phyloP scores from a whole-genome alignment of 306 rosid species.

The Gleditsia sinensis region DNA sequence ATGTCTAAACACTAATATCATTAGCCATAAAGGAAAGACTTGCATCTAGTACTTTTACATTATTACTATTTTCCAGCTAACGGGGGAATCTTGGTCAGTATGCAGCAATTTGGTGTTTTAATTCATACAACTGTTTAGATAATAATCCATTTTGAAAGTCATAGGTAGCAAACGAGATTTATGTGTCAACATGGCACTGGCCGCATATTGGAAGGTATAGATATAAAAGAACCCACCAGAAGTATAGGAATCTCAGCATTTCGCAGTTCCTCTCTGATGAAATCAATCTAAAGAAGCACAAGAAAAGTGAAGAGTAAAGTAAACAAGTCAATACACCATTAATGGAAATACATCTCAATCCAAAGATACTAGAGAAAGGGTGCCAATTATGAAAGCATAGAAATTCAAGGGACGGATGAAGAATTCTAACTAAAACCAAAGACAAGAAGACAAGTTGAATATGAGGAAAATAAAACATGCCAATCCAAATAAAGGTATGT shows the following conservation, averaged over 20 bases:
- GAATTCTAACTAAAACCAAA: not conserved
- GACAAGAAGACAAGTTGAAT: constrained; percentile 9
- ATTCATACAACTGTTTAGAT: not conserved
- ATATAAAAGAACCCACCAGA: constrained; percentile 61
- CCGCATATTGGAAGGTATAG: constrained; percentile 5
- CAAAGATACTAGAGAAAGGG: constrained; percentile 25
- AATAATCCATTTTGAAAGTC: not conserved
- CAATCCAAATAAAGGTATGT: constrained; percentile 19
- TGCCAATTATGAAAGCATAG: constrained; percentile 19
- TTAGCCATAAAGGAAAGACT: not conserved
- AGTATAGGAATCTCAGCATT: constrained; percentile 67
- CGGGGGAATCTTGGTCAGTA: not conserved
- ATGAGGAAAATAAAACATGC: constrained; percentile 15
- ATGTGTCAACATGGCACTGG: constrained; percentile 16
- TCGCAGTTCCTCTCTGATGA: constrained; percentile 74
- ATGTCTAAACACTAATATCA: not conserved
- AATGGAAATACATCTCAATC: constrained; percentile 8
- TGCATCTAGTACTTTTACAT: not conserved
- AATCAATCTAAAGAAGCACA: constrained; percentile 57
- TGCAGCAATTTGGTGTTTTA: constrained; percentile 9
- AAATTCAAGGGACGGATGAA: constrained; percentile 7
- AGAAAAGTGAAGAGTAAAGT: constrained; percentile 26
- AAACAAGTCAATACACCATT: constrained; percentile 20
- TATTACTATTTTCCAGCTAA: constrained; percentile 6
- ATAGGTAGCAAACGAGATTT: not conserved